These are phyloP conservation scores for Phytopythium montanum DNA, from an alignment of 352 stramenopile genomes.

Conservation along the genomic window DNA sequence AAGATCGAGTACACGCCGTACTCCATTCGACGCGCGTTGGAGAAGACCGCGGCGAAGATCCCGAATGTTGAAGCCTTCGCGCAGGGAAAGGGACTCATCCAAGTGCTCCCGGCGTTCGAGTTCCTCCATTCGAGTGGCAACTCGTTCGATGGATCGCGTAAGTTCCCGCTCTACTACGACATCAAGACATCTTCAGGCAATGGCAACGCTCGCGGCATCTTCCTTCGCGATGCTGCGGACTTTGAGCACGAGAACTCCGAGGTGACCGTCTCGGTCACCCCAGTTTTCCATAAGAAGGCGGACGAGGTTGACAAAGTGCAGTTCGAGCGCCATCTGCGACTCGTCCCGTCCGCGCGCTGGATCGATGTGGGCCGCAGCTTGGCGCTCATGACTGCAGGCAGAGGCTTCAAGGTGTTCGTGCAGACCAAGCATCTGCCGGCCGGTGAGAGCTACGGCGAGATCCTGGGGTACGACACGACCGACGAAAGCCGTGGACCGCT, in stretches of 20 bases:
- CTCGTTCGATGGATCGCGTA: constrained; percentile 54
- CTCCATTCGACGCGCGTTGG: constrained; percentile 85
- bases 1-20: constrained; percentile 81
- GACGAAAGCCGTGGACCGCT: constrained; percentile 61
- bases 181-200: constrained; percentile 40
- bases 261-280: constrained; percentile 84
- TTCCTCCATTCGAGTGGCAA: constrained; percentile 49
- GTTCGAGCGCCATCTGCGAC: constrained; percentile 86
- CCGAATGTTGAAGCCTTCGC: constrained; percentile 66
- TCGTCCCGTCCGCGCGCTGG: constrained; percentile 83
- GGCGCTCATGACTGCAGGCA: constrained; percentile 83
- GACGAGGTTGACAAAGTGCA: constrained; percentile 78
- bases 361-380: constrained; percentile 84
- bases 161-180: constrained; percentile 56
- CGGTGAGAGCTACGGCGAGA: constrained; percentile 85
- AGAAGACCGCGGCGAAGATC: constrained; percentile 77
- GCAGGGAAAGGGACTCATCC: constrained; percentile 79
- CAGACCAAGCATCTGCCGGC: constrained; percentile 75
- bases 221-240: constrained; percentile 79
- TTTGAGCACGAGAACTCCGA: constrained; percentile 69
- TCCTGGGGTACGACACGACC: constrained; percentile 76
- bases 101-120: constrained; percentile 75
- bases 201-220: constrained; percentile 68
- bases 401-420: constrained; percentile 89
- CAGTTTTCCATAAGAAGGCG: constrained; percentile 85